phyloP scores from a whole-genome alignment of 805 yeast genomes.

The Candida morakotiae region DNA sequence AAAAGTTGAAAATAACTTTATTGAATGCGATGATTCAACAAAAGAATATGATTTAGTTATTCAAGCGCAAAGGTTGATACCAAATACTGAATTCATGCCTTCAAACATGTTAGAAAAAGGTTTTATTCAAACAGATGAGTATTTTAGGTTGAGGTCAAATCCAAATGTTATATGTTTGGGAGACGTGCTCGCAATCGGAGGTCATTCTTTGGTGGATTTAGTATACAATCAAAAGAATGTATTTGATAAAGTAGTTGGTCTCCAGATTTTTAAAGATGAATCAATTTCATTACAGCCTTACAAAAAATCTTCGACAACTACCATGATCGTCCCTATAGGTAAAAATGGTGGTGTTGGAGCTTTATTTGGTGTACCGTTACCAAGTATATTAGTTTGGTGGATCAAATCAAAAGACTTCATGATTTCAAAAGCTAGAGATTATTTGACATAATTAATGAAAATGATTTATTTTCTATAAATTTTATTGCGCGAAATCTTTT shows the following conservation, averaged over 20 bases:
- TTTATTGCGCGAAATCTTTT: too few species aligned
- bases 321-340: conserved; percentile 28
- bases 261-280: conserved; percentile 11
- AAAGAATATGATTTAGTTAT: conserved; percentile 27
- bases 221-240: conserved; percentile 16
- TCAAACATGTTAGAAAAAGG: conserved; percentile 22
- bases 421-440: conserved; percentile 19
- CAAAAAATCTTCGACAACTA: conserved; percentile 6
- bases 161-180: conserved; percentile 31
- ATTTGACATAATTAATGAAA: conserved; percentile 10
- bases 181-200: conserved; percentile 24
- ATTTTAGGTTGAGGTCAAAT: conserved; percentile 20
- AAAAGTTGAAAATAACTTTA: conserved; percentile 7
- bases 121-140: conserved; percentile 23
- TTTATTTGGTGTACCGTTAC: conserved; percentile 23
- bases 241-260: conserved; percentile 10
- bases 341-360: conserved; percentile 33
- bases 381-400: conserved; percentile 23
- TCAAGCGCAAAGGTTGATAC: conserved; percentile 19
- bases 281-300: conserved; percentile 12
- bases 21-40: conserved; percentile 15
- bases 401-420: conserved; percentile 26
- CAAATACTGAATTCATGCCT: conserved; percentile 32
- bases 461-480: too few species aligned
- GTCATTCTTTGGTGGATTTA: conserved; percentile 23